Conservation (phyloP, 257 asterid species). For the Ilex asprella region DNA sequence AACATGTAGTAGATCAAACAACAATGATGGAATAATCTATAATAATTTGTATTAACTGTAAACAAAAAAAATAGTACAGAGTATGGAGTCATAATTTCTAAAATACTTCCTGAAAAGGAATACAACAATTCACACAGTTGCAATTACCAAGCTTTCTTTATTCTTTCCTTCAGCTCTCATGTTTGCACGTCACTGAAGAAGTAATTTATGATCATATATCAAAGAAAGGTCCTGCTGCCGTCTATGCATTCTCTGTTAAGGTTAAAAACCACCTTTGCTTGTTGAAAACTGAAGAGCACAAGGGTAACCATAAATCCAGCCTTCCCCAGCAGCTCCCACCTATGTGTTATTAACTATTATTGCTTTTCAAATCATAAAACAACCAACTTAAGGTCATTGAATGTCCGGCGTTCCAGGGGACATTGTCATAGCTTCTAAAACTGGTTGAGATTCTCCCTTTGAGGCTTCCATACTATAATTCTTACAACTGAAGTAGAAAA, state of each 20-base stretch:
- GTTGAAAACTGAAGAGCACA: not conserved
- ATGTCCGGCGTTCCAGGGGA: constrained; percentile 32
- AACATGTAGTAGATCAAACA: not conserved
- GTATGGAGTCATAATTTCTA: constrained; percentile 11
- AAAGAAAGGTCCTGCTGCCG: not conserved
- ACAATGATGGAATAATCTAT: constrained; percentile 7
- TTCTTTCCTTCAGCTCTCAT: constrained; percentile 16
- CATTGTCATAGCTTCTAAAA: constrained; percentile 47
- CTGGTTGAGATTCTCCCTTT: constrained; percentile 43
- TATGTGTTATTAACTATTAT: constrained; percentile 5
- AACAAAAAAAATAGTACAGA: constrained; percentile 11
- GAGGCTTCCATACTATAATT: constrained; percentile 66
- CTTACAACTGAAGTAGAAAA: constrained; percentile 95
- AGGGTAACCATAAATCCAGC: not conserved
- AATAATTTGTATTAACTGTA: constrained; percentile 15
- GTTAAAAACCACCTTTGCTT: constrained; percentile 4
- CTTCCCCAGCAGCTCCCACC: constrained; percentile 2
- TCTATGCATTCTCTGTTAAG: constrained; percentile 1
- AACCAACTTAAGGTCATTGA: constrained; percentile 24
- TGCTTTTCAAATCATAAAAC: constrained; percentile 8
- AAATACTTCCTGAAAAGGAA: constrained; percentile 10
- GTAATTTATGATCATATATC: constrained; percentile 3
- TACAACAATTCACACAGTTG: constrained; percentile 11
- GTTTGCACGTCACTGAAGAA: constrained; percentile 1
- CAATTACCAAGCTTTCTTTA: constrained; percentile 13